Base-by-base conservation (phyloP, 495 filamentous ascomycete genomes). In the Talaromyces liani region DNA sequence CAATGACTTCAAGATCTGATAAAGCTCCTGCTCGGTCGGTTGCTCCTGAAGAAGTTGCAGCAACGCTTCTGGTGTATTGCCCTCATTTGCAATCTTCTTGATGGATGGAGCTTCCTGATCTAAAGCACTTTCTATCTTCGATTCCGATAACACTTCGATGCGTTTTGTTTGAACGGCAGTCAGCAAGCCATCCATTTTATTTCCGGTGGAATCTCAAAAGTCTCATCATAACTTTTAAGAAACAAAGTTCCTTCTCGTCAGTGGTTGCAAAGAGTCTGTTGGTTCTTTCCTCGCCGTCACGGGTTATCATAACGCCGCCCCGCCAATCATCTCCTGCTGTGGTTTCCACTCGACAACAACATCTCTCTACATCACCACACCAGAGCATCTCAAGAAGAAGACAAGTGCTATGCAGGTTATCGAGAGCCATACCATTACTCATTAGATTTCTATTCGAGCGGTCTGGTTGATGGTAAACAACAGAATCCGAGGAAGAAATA, bases 31-130 rank as follows among this genome's bases (percentile, higher is more conserved):
- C 18, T 62, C 45, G 18, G 22, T 10, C 2, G 41, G 63, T 25
- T 51, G 9, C 3, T 24, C n/a, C 57, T 64, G 55, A 12, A 64
- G 57, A 64, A 51, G 29, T 29, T 64, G 24, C 27, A 49, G 7
- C 2, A 62, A 14, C 24, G n/a, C 16, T 10, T 29, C 39, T 9
- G 60, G 45, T 24, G 53, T 29, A 7, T 25, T 20, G 6, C 1
- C n/a, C 27, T 45, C 29, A 14, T 53, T 31, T 20, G 55, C 16
- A 25, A 49, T 16, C 4, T 25, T 59, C 31, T 51, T 20, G 5
- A 14, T 86, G 41, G 70, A 64, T 39, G 94, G 70, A 10, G 77
- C 73, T 4, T 73, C 69, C 8, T 77, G 67, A 6, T 31, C 31
- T 33, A 39, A 22, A 25, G 58, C 27, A 24, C 18, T 31, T 55